Evolutionary conservation across 345 rosid species (phyloP).

Genomic region (Boechera retrofracta): DNA sequence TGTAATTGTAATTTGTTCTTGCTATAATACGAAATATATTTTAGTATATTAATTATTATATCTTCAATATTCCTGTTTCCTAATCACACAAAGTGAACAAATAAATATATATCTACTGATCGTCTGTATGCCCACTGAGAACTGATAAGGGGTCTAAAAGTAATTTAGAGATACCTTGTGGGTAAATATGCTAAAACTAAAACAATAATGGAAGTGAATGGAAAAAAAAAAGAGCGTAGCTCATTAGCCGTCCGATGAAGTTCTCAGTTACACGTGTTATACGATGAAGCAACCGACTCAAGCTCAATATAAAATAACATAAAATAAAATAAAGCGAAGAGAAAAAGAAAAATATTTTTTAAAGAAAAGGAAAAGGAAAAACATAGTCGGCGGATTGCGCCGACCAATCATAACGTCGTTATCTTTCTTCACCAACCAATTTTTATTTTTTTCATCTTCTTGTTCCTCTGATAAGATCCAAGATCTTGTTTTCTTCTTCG

Average conservation of each 20-base stretch:
- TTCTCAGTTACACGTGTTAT: background rate
- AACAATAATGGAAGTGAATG: no score
- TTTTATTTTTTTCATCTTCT: background rate
- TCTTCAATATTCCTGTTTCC: no score
- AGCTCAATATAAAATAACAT: background rate
- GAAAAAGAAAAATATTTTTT: background rate
- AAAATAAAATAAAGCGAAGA: background rate
- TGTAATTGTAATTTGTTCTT: no score
- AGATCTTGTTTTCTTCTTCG: slow-evolving; percentile 15
- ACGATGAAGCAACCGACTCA: slow-evolving; percentile 12
- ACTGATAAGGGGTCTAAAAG: background rate
- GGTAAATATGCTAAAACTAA: background rate
- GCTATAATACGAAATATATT: no score
- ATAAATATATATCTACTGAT: no score
- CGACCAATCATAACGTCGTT: slow-evolving; percentile 44
- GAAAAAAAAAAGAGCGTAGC: background rate
- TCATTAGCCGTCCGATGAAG: slow-evolving; percentile 31
- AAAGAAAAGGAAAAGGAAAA: slow-evolving; percentile 7
- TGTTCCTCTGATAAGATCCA: slow-evolving; percentile 1
- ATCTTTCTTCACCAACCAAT: slow-evolving; percentile 27
- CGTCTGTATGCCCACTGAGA: no score
- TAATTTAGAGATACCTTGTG: background rate
- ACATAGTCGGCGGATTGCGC: slow-evolving; percentile 44
- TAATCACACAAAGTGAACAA: no score
- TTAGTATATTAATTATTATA: no score